Evolutionary conservation across 2,329 filamentous ascomycete species (phyloP).

Genomic region (Aspergillus sojae): DNA sequence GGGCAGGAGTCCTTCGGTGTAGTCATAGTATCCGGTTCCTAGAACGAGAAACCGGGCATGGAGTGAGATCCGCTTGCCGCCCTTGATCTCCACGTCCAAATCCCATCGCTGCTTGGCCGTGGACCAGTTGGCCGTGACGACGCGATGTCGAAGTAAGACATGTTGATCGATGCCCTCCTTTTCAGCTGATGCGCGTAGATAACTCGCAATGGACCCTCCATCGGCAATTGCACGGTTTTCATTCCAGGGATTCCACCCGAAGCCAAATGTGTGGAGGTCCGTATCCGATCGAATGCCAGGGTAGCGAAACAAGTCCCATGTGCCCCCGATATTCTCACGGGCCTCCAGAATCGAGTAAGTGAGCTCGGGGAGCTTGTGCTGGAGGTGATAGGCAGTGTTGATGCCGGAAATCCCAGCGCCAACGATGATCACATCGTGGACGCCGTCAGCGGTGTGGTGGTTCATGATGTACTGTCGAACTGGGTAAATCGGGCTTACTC

Average conservation of each 20-base stretch:
- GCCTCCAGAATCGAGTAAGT: conserved; percentile 66
- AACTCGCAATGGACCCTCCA: conserved; percentile 53
- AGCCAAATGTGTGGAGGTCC: conserved; percentile 62
- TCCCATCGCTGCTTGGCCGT: conserved; percentile 56
- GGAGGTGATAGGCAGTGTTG: conserved; percentile 67
- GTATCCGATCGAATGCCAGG: conserved; percentile 68
- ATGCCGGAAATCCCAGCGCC: conserved; percentile 72
- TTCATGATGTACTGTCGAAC: not conserved
- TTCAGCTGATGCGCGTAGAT: conserved; percentile 54
- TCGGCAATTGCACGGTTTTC: conserved; percentile 47
- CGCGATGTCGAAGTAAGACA: conserved; percentile 53
- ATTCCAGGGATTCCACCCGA: conserved; percentile 69
- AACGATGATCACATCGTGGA: conserved; percentile 55
- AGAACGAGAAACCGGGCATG: conserved; percentile 53
- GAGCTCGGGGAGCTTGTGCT: conserved; percentile 54
- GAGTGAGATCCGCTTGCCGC: conserved; percentile 27
- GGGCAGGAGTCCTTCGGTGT: conserved; percentile 60
- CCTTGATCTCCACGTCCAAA: conserved; percentile 40
- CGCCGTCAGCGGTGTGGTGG: not conserved
- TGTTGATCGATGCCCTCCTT: conserved; percentile 54
- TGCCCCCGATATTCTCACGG: conserved; percentile 66
- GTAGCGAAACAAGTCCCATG: conserved; percentile 74
- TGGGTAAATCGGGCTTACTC: not conserved
- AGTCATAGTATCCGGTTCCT: conserved; percentile 72
- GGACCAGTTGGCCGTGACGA: conserved; percentile 56